phyloP scores from a whole-genome alignment of 352 stramenopile species.

The Phytophthora idaei region DNA sequence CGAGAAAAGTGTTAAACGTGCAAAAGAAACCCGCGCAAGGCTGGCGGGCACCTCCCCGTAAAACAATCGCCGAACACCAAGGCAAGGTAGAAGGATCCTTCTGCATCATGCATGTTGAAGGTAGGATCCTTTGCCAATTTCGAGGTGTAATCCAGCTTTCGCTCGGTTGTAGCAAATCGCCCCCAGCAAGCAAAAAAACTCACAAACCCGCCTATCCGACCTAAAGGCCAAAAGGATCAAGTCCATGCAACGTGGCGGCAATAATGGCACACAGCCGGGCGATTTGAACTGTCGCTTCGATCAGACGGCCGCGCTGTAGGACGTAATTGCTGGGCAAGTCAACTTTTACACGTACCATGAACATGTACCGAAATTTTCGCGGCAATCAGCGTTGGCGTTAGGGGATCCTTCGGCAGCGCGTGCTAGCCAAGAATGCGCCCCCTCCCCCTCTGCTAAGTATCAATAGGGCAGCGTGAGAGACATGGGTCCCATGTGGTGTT shows the following conservation, averaged over 20 bases:
- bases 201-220: slow-evolving; percentile 19
- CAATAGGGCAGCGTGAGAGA: slow-evolving; percentile 18
- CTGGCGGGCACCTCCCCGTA: background rate
- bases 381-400: background rate
- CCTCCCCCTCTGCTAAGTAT: slow-evolving; percentile 18
- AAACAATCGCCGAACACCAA: background rate
- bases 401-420: background rate
- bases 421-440: slow-evolving; percentile 4
- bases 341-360: background rate
- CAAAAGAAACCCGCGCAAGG: slow-evolving; percentile 8
- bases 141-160: slow-evolving; percentile 23
- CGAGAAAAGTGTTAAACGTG: slow-evolving; percentile 7
- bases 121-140: slow-evolving; percentile 3
- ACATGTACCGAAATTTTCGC: slow-evolving; percentile 19
- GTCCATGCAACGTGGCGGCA: slow-evolving; percentile 28
- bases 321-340: slow-evolving; percentile 17
- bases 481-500: slow-evolving; percentile 4
- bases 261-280: slow-evolving; percentile 23
- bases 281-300: slow-evolving; percentile 35
- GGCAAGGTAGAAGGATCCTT: slow-evolving; percentile 8
- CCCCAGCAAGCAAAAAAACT: slow-evolving; percentile 18
- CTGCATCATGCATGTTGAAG: slow-evolving; percentile 28
- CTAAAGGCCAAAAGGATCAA: slow-evolving; percentile 29
- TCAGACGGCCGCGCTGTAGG: slow-evolving; percentile 10
- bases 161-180: slow-evolving; percentile 35